These are phyloP conservation scores for Boletus sp. DNA, from an alignment of 768 basidiomycete species.

Conservation along the genomic window DNA sequence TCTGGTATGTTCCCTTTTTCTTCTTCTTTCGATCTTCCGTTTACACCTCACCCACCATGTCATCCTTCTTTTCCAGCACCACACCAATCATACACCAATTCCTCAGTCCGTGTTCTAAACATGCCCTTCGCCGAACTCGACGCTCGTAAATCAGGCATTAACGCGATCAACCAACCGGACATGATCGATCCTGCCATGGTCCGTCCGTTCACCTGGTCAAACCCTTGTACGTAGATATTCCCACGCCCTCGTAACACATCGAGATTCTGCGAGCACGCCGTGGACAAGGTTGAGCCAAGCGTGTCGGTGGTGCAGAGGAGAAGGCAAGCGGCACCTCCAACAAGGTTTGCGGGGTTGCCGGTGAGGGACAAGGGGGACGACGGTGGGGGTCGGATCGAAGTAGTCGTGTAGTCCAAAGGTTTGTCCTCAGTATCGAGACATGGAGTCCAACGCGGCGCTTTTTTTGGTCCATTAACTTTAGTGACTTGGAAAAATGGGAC, in stretches of 20 bases:
- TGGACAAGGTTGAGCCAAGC: constrained; percentile 83
- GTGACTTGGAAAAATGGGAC: too few species aligned
- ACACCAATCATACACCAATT: constrained; percentile 59
- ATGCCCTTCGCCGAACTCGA: constrained; percentile 92
- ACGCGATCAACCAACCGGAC: constrained; percentile 91
- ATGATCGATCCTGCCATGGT: constrained; percentile 99
- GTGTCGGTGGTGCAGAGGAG: constrained; percentile 79
- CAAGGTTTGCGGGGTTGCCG: constrained; percentile 81
- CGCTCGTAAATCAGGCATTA: constrained; percentile 84
- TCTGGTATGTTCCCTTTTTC: constrained; percentile 51
- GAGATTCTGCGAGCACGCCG: constrained; percentile 83
- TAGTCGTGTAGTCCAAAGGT: constrained; percentile 4
- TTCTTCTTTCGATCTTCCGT: neutral
- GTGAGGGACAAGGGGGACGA: constrained; percentile 43
- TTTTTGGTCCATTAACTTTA: too few species aligned
- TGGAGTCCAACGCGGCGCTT: too few species aligned
- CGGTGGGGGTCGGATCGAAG: constrained; percentile 9
- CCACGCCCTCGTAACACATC: constrained; percentile 64
- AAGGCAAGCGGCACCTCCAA: constrained; percentile 76
- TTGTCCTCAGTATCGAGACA: too few species aligned
- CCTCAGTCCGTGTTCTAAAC: constrained; percentile 86
- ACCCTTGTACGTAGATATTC: constrained; percentile 89
- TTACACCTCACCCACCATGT: too few species aligned
- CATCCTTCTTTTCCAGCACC: too few species aligned
- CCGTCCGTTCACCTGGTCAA: constrained; percentile 92